phyloP scores from a whole-genome alignment of 1,139 yeast genomes.

The Arxiozyma bovina region DNA sequence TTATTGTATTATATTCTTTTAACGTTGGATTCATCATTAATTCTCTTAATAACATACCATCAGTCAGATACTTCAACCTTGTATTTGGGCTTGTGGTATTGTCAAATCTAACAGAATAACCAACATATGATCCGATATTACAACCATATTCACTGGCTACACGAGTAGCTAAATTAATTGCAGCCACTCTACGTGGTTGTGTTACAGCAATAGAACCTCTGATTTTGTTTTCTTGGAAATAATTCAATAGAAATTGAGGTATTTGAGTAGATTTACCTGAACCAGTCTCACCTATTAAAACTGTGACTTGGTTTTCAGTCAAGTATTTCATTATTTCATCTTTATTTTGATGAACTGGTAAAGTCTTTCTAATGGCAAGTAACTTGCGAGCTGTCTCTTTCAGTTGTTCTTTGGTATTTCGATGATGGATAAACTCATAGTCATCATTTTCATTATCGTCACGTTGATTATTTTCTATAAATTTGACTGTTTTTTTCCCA shows the following conservation, averaged over 20 bases:
- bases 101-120: slow-evolving; percentile 86
- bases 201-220: slow-evolving; percentile 71
- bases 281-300: slow-evolving; percentile 93
- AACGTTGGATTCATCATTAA: slow-evolving; percentile 66
- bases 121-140: slow-evolving; percentile 71
- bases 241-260: slow-evolving; percentile 72
- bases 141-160: slow-evolving; percentile 86
- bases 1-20: slow-evolving; percentile 60
- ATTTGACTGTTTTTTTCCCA: slow-evolving; percentile 3
- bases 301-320: slow-evolving; percentile 52
- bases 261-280: slow-evolving; percentile 97
- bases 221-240: slow-evolving; percentile 20
- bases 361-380: slow-evolving; percentile 43
- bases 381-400: slow-evolving; percentile 41
- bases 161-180: slow-evolving; percentile 85
- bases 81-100: slow-evolving; percentile 48
- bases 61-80: slow-evolving; percentile 76
- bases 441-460: slow-evolving; percentile 14
- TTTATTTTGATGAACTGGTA: slow-evolving; percentile 73
- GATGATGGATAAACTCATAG: slow-evolving; percentile 11
- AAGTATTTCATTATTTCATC: slow-evolving; percentile 54
- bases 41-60: slow-evolving; percentile 94
- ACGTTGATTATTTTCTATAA: slow-evolving; percentile 9
- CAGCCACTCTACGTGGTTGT: slow-evolving; percentile 97
- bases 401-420: slow-evolving; percentile 20